These are phyloP conservation scores for Penicillium subrubescens DNA, from an alignment of 495 filamentous ascomycete genomes.

Conservation along the genomic window DNA sequence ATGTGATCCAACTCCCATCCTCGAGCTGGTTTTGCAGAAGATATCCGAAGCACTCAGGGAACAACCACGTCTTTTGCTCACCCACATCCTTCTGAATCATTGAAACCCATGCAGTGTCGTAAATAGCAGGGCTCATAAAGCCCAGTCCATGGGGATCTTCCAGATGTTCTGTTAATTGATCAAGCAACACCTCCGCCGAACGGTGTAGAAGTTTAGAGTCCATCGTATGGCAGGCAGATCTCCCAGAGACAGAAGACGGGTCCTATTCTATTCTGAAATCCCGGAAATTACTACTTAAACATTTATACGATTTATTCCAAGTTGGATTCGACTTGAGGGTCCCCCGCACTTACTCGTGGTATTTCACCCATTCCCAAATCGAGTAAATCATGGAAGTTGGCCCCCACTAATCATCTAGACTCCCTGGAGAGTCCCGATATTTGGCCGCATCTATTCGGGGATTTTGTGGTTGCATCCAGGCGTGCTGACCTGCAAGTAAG, in stretches of 20 bases:
- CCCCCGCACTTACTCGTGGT: background rate
- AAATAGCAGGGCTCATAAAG: slow-evolving; percentile 13
- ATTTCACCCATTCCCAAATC: background rate
- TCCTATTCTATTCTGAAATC: background rate
- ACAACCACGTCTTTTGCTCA: slow-evolving; percentile 18
- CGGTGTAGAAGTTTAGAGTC: background rate
- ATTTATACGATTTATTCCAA: background rate
- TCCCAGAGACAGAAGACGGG: background rate
- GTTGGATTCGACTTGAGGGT: background rate
- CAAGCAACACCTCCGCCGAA: background rate
- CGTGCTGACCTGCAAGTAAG: background rate
- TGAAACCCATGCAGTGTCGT: slow-evolving; percentile 14
- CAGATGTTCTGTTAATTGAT: slow-evolving; percentile 4
- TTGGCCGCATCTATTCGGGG: background rate
- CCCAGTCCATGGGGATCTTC: slow-evolving; percentile 9
- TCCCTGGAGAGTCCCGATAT: background rate
- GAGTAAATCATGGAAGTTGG: background rate
- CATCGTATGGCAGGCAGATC: background rate
- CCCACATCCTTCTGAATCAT: slow-evolving; percentile 4
- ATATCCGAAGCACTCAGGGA: slow-evolving; percentile 28
- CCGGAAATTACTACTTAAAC: background rate
- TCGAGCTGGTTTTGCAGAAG: slow-evolving; percentile 18
- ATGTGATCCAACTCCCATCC: slow-evolving; percentile 23
- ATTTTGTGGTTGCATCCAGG: background rate
- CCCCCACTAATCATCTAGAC: background rate